Evolutionary conservation across 108 stramenopile genomes (phyloP).

Genomic region (Conticribra weissflogii): DNA sequence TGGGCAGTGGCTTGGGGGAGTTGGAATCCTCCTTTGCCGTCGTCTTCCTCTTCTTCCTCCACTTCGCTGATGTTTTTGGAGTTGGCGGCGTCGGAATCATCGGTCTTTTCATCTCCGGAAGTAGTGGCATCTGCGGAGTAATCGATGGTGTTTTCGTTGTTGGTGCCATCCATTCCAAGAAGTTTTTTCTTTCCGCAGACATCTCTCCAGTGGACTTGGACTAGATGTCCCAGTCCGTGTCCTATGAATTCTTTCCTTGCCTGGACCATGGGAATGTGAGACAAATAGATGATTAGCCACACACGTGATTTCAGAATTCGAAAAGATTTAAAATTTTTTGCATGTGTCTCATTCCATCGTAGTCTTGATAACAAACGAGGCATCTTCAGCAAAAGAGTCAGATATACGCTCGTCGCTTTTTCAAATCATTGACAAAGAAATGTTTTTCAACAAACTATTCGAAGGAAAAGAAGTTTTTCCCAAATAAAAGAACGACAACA

Average conservation of each 20-base stretch:
- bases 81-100: neutral
- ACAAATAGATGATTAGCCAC: neutral
- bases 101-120: slow-evolving; percentile 26
- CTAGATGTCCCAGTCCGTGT: slow-evolving; percentile 79
- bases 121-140: neutral
- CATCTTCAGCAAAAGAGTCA: neutral
- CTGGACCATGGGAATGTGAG: neutral
- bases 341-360: neutral
- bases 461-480: no score
- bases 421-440: neutral
- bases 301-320: neutral
- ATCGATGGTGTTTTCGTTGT: neutral
- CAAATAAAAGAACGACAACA: neutral
- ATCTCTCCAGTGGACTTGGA: slow-evolving; percentile 78
- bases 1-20: slow-evolving; percentile 71
- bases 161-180: neutral
- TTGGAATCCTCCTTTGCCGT: slow-evolving; percentile 71
- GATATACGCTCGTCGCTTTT: neutral
- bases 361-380: neutral
- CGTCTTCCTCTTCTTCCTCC: slow-evolving; percentile 16
- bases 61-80: slow-evolving; percentile 10
- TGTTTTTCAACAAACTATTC: no score
- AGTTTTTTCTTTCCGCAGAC: slow-evolving; percentile 74
- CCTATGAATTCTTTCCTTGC: slow-evolving; percentile 83
- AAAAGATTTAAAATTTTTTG: neutral